Evolutionary conservation across 352 stramenopile genomes (phyloP).

Genomic region (Phytophthora palmivora): DNA sequence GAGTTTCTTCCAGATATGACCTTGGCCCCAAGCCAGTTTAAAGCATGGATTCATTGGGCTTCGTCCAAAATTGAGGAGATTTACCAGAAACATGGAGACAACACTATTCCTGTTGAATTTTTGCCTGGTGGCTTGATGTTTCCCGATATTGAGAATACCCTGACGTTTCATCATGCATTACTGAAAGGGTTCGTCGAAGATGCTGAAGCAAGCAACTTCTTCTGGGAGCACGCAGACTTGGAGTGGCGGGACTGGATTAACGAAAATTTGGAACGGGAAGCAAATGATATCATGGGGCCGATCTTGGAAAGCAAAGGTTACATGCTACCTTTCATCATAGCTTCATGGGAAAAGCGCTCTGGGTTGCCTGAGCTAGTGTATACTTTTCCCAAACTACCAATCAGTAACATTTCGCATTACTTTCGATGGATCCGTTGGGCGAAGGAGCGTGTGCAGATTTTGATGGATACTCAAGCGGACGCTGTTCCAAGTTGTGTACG

Average conservation of each 20-base stretch:
- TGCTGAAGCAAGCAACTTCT: constrained; percentile 52
- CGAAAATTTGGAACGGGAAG: constrained; percentile 48
- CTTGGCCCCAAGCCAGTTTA: constrained; percentile 49
- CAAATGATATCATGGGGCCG: constrained; percentile 56
- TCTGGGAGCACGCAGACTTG: constrained; percentile 59
- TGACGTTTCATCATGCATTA: constrained; percentile 59
- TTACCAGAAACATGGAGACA: constrained; percentile 4
- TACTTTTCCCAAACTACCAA: constrained; percentile 52
- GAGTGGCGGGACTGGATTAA: constrained; percentile 58
- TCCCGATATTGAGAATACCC: constrained; percentile 51
- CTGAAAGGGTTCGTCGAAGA: constrained; percentile 65
- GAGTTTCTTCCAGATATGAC: constrained; percentile 59
- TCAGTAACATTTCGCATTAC: constrained; percentile 68
- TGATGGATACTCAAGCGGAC: constrained; percentile 46
- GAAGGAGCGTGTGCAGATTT: constrained; percentile 66
- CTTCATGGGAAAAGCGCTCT: constrained; percentile 64
- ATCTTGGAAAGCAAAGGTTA: constrained; percentile 61
- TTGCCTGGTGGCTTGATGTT: constrained; percentile 45
- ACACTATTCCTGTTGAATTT: constrained; percentile 43
- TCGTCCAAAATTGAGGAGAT: constrained; percentile 37
- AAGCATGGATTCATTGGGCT: constrained; percentile 59
- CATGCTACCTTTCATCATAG: constrained; percentile 74
- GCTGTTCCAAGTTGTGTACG: constrained; percentile 43
- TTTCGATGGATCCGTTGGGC: constrained; percentile 75
- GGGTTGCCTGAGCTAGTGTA: constrained; percentile 50